Percentiles rank a stretch among this genome's conserved stretches.
Evolutionary conservation across 2,329 filamentous ascomycete species (phyloP).

Genomic region (Aureobasidium mangrovei): DNA sequence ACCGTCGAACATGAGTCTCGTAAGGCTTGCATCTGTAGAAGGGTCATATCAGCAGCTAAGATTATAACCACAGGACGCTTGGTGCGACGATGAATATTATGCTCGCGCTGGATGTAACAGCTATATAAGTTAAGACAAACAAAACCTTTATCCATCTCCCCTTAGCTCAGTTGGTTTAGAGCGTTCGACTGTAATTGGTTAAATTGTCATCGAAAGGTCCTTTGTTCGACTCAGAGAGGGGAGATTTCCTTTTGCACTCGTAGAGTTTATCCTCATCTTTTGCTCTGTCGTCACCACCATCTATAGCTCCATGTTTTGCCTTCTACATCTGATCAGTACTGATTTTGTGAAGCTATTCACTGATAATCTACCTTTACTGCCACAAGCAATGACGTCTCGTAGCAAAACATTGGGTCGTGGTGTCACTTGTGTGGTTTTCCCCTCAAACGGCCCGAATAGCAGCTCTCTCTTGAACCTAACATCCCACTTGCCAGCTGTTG

Average conservation of each 20-base stretch:
- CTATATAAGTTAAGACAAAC: too few species aligned
- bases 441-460: background rate
- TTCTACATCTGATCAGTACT: too few species aligned
- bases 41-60: too few species aligned
- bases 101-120: too few species aligned
- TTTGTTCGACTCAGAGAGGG: constrained; percentile 14
- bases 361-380: too few species aligned
- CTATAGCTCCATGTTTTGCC: background rate
- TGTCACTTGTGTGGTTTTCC: background rate
- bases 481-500: background rate
- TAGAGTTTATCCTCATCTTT: background rate
- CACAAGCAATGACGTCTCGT: background rate
- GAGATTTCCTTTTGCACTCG: constrained; percentile 5
- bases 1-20: too few species aligned
- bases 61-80: too few species aligned
- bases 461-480: background rate
- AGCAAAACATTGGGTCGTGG: background rate
- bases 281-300: background rate
- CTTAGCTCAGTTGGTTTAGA: constrained; percentile 15
- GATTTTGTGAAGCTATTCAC: too few species aligned
- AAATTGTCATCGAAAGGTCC: constrained; percentile 12
- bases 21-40: too few species aligned
- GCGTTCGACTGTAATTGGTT: constrained; percentile 13
- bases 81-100: too few species aligned
- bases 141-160: too few species aligned